Evolutionary conservation across 345 rosid species (phyloP), one percentile per base, ranked within the genome.

Genomic region (Ailanthus altissimus): DNA sequence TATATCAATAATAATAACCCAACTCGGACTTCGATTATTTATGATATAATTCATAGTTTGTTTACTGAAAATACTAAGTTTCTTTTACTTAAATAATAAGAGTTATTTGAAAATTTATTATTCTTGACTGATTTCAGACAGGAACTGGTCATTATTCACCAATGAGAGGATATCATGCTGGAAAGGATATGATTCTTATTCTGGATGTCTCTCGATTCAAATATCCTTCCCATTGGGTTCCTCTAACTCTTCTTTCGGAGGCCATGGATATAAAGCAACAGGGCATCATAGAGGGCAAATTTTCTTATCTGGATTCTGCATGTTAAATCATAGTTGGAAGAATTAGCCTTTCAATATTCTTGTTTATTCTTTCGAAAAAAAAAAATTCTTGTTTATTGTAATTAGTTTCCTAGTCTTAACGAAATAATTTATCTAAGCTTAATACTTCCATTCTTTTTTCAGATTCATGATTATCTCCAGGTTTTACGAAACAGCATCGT

Each of bases 171-270:
- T 85, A 82, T 74, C 87, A 85, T 80, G 64, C 74, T 23, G 78
- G 80, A 71, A 68, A 21, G 6, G 83, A 80, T 42, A 85, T 85
- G 87, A 83, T 58, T 73, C 80, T 84, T 18, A 77, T 82, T 67
- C 72, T 82, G 78, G 87, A 84, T 72, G 87, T 84, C 54, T 83
- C 85, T 36, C 82, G 83, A n/a, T 84, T 84, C 62, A 84, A 82
- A 68, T 84, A 84, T 58, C 85, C 83, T 28, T 82, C 85, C 5
- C 87, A 84, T 6, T 84, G 87, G 85, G 83, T 84, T 77, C 87
- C 87, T 25, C 83, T 82, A 40, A 38, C 77, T 7, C 85, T 81
- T 71, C 87, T 84, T 60, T 84, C 83, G 85, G 80, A 82, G 46
- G 87, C 83, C 67, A 79, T 84, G 87, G 53, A 79, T 67, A 70